Evolutionary conservation across 176 grass and related monocot genomes (phyloP).

Genomic region (Musa itinerans): DNA sequence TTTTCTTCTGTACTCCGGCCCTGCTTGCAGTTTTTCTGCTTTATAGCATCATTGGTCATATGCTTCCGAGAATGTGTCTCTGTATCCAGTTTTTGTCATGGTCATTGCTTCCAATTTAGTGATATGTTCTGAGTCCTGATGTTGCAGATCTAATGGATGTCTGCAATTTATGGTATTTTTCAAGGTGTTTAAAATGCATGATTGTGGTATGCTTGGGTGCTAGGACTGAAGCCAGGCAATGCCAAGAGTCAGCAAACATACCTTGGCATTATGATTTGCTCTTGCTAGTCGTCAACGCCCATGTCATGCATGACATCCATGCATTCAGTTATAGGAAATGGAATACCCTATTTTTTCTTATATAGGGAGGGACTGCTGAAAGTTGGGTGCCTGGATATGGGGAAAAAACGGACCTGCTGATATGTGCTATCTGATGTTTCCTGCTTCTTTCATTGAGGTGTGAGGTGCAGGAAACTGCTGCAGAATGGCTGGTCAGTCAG

Average conservation of each 20-base stretch:
- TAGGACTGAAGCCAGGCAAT: background rate
- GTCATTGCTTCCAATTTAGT: too few species aligned
- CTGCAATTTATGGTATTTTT: background rate
- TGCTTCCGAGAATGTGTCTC: background rate
- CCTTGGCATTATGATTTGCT: background rate
- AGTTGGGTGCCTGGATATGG: too few species aligned
- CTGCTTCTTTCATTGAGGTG: too few species aligned
- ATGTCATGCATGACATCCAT: too few species aligned
- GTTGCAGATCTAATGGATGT: background rate
- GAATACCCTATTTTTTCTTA: too few species aligned
- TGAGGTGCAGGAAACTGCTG: too few species aligned
- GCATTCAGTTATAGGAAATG: too few species aligned
- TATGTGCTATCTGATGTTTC: too few species aligned
- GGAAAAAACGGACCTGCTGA: too few species aligned
- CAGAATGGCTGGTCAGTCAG: too few species aligned
- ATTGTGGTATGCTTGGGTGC: background rate
- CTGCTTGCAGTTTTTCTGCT: background rate
- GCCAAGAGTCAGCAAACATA: background rate
- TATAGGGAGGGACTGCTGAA: too few species aligned
- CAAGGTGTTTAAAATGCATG: background rate
- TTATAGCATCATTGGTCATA: background rate
- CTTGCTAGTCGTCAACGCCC: background rate
- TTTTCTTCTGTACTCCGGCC: background rate
- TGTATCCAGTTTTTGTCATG: background rate
- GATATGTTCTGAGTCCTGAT: too few species aligned